Base-by-base conservation (phyloP, 1,284 basidiomycete species). In the Meripilus lineatus region DNA sequence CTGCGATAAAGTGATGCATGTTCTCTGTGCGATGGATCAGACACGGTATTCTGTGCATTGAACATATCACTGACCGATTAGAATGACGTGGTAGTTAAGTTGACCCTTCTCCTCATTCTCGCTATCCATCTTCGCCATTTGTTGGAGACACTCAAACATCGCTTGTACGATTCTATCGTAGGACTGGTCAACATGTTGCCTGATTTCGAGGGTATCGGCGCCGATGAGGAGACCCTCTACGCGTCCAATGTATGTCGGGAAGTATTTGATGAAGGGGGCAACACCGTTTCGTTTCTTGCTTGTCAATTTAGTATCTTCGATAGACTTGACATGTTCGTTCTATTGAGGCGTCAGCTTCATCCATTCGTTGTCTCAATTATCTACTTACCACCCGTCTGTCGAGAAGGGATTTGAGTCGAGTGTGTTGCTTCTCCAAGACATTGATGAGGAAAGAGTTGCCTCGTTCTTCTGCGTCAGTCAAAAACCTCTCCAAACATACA, bases 91-190 rank as follows among this genome's bases (percentile, higher is more conserved):
- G 57, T 94, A 96, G 62, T 98, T 97, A 43, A 98, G 74, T 60
- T 95, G 91, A 1, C 93, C 93, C 65, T 99, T 99, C 65, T 95
- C 95, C 57, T 96, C 93, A 0, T 81, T 84, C 53, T 88, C 89
- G 1, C 87, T 87, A 46, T 92, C 87, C 69, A 93, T 70, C 62
- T 93, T 95, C 4, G 93, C 93, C 78, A 97, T 92, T 49, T 96
- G 91, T 66, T 94, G 93, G 43, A 99, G 66, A 14, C 82, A 85
- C 36, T 93, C 92, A 55, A 98, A 94, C 79, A 98, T 95, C 21
- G 83, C 73, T 46, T 86, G 79, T 24, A 92, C 86, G 36, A 98
- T 88, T 53, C 77, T 82, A 56, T 93, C 91, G 60, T 98, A 98
- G 4, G 89, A 84, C 4, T 74, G 70, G 58, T 98, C 86, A 22